phyloP scores from a whole-genome alignment of 495 filamentous ascomycete species.

The Cercophora samala region DNA sequence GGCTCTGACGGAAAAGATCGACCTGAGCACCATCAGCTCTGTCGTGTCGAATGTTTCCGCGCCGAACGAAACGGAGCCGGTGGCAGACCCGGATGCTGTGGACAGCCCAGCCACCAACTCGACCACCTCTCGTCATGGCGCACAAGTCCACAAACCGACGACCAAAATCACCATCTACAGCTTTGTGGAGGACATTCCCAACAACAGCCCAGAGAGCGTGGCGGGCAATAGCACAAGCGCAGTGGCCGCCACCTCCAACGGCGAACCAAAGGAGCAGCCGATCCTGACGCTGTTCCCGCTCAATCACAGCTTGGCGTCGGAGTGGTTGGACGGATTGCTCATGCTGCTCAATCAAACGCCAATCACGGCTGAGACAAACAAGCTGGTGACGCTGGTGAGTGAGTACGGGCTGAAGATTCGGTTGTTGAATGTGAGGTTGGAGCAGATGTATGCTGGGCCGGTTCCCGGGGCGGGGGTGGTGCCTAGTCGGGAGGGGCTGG shows the following conservation, averaged over 20 bases:
- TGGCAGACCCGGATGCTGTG: slow-evolving; percentile 33
- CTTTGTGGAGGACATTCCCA: slow-evolving; percentile 42
- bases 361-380: slow-evolving; percentile 93
- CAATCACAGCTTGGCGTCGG: slow-evolving; percentile 79
- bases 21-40: slow-evolving; percentile 82
- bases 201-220: neutral
- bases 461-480: slow-evolving; percentile 49
- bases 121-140: slow-evolving; percentile 28
- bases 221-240: neutral
- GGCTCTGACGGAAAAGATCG: slow-evolving; percentile 74
- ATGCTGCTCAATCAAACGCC: slow-evolving; percentile 95
- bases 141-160: slow-evolving; percentile 43
- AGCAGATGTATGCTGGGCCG: slow-evolving; percentile 61
- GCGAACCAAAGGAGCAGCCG: slow-evolving; percentile 48
- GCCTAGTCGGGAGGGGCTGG: slow-evolving; percentile 58
- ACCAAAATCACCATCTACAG: slow-evolving; percentile 93
- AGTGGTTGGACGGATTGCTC: slow-evolving; percentile 94
- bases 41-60: slow-evolving; percentile 90
- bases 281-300: slow-evolving; percentile 80
- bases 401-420: slow-evolving; percentile 93
- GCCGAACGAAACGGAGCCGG: slow-evolving; percentile 45
- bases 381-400: slow-evolving; percentile 76
- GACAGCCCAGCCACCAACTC: slow-evolving; percentile 36
- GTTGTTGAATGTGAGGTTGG: slow-evolving; percentile 85
- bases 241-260: slow-evolving; percentile 30